Percentiles rank a stretch among this genome's conserved stretches.
These are phyloP conservation scores for Gossypium lobatum DNA, from an alignment of 441 rosid genomes.

Conservation along the genomic window DNA sequence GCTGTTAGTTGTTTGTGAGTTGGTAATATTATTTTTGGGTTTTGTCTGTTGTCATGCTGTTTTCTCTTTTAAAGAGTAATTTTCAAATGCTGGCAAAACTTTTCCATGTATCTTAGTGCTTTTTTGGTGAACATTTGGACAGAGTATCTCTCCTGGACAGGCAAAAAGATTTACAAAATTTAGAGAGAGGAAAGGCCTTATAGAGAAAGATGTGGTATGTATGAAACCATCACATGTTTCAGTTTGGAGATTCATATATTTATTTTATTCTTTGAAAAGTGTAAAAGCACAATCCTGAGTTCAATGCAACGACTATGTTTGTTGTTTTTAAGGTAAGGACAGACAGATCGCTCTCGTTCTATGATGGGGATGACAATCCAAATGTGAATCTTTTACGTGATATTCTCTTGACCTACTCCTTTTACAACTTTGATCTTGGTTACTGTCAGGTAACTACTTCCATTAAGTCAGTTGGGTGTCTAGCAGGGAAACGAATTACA, in stretches of 20 bases:
- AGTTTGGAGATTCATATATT: slow-evolving; percentile 8
- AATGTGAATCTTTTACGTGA: slow-evolving; percentile 74
- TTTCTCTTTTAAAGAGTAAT: not conserved
- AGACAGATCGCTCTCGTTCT: slow-evolving; percentile 73
- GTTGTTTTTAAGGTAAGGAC: slow-evolving; percentile 75
- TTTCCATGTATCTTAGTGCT: slow-evolving; percentile 18
- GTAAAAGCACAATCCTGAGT: not conserved
- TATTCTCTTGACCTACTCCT: slow-evolving; percentile 86
- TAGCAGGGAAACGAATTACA: not conserved
- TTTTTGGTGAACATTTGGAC: slow-evolving; percentile 22
- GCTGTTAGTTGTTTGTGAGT: not conserved
- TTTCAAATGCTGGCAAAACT: slow-evolving; percentile 6
- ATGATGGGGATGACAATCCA: slow-evolving; percentile 93
- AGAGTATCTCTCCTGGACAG: slow-evolving; percentile 87
- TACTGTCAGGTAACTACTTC: slow-evolving; percentile 81
- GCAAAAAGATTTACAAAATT: slow-evolving; percentile 89
- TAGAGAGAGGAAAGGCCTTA: slow-evolving; percentile 89
- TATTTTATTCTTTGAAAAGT: slow-evolving; percentile 13
- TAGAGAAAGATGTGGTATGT: slow-evolving; percentile 96
- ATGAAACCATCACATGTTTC: slow-evolving; percentile 14
- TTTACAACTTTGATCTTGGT: slow-evolving; percentile 96
- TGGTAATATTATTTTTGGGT: not conserved
- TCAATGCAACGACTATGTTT: slow-evolving; percentile 9
- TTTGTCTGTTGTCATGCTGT: not conserved
- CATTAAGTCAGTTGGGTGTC: slow-evolving; percentile 1